Percentiles rank a stretch among this genome's conserved stretches.
Conservation (phyloP, 2,329 filamentous ascomycete genomes). For the Bipolaris bicolor region DNA sequence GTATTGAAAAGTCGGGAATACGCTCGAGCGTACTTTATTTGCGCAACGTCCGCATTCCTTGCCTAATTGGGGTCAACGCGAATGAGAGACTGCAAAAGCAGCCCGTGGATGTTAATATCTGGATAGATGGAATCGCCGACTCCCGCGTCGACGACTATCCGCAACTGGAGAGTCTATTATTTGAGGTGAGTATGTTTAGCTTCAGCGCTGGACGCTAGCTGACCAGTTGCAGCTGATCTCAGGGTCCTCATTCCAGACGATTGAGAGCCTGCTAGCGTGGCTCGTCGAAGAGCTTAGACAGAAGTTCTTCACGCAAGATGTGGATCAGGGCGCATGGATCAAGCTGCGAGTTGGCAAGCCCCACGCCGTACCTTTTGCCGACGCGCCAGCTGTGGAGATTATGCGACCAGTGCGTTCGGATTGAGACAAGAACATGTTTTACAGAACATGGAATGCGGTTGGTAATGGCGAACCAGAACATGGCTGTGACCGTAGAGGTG, state of each 20-base stretch:
- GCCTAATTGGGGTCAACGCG: slow-evolving; percentile 73
- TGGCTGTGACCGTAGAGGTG: not conserved
- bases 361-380: slow-evolving; percentile 73
- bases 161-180: slow-evolving; percentile 64
- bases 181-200: slow-evolving; percentile 59
- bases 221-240: slow-evolving; percentile 48
- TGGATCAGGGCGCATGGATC: slow-evolving; percentile 57
- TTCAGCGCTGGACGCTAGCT: slow-evolving; percentile 12
- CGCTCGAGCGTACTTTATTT: slow-evolving; percentile 55
- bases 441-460: not conserved
- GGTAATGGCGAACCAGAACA: slow-evolving; percentile 1
- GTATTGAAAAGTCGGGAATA: slow-evolving; percentile 27
- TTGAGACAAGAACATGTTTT: not conserved
- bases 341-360: slow-evolving; percentile 73
- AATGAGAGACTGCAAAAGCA: slow-evolving; percentile 72
- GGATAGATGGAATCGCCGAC: slow-evolving; percentile 61
- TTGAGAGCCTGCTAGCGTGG: slow-evolving; percentile 53
- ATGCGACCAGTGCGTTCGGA: slow-evolving; percentile 29
- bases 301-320: slow-evolving; percentile 43
- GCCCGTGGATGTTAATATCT: slow-evolving; percentile 67
- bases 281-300: slow-evolving; percentile 51
- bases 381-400: slow-evolving; percentile 72
- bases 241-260: slow-evolving; percentile 53
- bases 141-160: slow-evolving; percentile 59
- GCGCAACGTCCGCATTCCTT: slow-evolving; percentile 66